Conservation (phyloP, 768 basidiomycete species). For the Fomitopsis pulvina region DNA sequence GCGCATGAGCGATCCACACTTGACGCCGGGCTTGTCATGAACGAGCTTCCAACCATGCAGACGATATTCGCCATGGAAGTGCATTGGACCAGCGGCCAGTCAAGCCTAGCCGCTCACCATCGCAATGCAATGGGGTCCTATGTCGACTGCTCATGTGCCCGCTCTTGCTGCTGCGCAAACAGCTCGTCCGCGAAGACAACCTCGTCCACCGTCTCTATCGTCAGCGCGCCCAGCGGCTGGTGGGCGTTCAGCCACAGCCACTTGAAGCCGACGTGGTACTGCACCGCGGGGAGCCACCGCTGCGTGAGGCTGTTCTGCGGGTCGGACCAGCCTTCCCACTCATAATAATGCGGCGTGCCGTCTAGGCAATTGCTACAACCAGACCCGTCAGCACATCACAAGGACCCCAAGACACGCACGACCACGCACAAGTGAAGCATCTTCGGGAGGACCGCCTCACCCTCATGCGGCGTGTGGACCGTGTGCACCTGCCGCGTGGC, state of each 20-base stretch:
- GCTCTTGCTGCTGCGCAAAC: conserved; percentile 10
- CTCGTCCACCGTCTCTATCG: conserved; percentile 27
- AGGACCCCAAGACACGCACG: neutral
- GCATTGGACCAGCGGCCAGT: too few relatives aligned
- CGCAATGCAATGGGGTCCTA: too few relatives aligned
- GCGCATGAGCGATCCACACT: too few relatives aligned
- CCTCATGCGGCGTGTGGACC: conserved; percentile 34
- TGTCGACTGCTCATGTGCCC: too few relatives aligned
- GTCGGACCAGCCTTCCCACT: conserved; percentile 43
- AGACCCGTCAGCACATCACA: conserved; percentile 11
- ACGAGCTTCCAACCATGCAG: too few relatives aligned
- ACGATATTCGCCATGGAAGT: too few relatives aligned
- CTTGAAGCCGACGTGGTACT: conserved; percentile 41
- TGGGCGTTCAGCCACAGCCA: conserved; percentile 45
- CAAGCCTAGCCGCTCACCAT: too few relatives aligned
- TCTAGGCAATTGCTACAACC: conserved; percentile 36
- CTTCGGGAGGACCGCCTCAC: conserved; percentile 36
- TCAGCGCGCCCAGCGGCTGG: conserved; percentile 17
- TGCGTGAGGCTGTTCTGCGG: conserved; percentile 30
- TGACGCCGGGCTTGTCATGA: too few relatives aligned
- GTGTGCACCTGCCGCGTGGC: conserved; percentile 27
- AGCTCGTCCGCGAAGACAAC: conserved; percentile 37
- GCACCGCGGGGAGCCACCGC: conserved; percentile 39
- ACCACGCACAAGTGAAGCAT: conserved; percentile 43
- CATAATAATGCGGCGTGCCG: conserved; percentile 32